A percentile compares a stretch with the other conserved stretches of the same genome.
Conservation (phyloP, 2,329 filamentous ascomycete species). For the Colletotrichum zoysiae region DNA sequence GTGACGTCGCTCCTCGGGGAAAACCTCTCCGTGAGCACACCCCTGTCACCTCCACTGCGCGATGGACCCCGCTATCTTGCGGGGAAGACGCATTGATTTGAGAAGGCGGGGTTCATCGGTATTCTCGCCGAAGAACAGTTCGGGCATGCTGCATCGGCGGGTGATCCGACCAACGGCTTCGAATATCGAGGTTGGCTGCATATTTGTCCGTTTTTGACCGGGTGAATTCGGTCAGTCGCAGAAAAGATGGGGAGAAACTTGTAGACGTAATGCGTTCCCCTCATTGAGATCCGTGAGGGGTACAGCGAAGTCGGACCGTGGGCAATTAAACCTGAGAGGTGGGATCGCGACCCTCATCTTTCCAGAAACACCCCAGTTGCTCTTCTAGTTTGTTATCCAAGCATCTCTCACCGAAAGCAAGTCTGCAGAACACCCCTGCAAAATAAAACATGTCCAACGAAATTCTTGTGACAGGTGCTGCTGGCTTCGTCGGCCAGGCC, state of each 20-base stretch:
- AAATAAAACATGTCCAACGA: constrained; percentile 42
- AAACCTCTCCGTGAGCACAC: background rate
- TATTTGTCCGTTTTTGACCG: constrained; percentile 1
- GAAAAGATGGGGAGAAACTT: constrained; percentile 2
- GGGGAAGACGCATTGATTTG: constrained; percentile 20
- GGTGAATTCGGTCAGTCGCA: constrained; percentile 18
- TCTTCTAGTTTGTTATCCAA: background rate
- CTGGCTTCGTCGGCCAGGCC: constrained; percentile 74
- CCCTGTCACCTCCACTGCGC: constrained; percentile 9
- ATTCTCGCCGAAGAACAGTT: constrained; percentile 29
- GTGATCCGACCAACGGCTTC: constrained; percentile 1
- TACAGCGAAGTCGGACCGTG: constrained; percentile 24
- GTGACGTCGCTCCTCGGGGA: background rate
- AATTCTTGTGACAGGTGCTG: constrained; percentile 74
- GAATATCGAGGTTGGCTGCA: background rate
- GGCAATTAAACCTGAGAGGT: constrained; percentile 3
- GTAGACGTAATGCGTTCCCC: constrained; percentile 21
- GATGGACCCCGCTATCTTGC: constrained; percentile 13
- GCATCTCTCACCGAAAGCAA: background rate
- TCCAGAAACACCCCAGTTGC: background rate
- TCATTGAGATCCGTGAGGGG: background rate
- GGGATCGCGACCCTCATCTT: background rate
- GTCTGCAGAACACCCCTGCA: background rate
- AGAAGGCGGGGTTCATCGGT: constrained; percentile 14
- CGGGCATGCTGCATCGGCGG: constrained; percentile 15